Conservation (phyloP, 345 rosid species). For the Eucalyptus dawsonii region DNA sequence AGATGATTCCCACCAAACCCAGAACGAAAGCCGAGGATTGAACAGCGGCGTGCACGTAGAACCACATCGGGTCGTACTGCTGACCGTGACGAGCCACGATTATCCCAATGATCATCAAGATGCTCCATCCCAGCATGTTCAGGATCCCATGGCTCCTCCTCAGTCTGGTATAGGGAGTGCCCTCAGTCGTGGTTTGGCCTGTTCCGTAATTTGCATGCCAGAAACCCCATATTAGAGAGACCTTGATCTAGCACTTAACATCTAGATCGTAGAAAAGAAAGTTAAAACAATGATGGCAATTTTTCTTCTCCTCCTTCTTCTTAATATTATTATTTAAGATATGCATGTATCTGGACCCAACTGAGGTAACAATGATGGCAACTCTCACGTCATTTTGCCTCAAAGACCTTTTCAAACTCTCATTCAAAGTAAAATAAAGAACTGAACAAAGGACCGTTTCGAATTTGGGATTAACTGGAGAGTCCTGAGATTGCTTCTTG, state of each 20-base stretch:
- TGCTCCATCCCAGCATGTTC: slow-evolving; percentile 75
- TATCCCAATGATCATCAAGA: slow-evolving; percentile 54
- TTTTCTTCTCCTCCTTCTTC: too few relatives aligned
- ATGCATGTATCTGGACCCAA: not conserved
- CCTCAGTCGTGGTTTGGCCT: slow-evolving; percentile 17
- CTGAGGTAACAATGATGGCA: not conserved
- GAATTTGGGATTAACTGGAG: not conserved
- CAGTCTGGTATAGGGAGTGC: slow-evolving; percentile 13
- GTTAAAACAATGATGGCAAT: not conserved
- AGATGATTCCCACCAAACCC: slow-evolving; percentile 46
- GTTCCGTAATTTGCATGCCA: not conserved
- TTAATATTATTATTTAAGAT: not conserved
- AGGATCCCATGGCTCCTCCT: slow-evolving; percentile 67
- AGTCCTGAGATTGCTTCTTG: not conserved
- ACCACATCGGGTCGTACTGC: slow-evolving; percentile 71
- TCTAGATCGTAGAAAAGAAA: not conserved
- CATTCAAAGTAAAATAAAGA: not conserved
- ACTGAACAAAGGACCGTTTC: not conserved
- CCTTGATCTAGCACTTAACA: not conserved
- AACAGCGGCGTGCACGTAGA: slow-evolving; percentile 38
- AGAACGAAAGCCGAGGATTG: slow-evolving; percentile 40
- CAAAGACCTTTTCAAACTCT: not conserved
- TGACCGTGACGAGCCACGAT: slow-evolving; percentile 43
- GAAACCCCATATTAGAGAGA: not conserved
- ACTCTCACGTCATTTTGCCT: not conserved